Conservation (phyloP, 768 basidiomycete genomes). For the Tulasnella calospora region DNA sequence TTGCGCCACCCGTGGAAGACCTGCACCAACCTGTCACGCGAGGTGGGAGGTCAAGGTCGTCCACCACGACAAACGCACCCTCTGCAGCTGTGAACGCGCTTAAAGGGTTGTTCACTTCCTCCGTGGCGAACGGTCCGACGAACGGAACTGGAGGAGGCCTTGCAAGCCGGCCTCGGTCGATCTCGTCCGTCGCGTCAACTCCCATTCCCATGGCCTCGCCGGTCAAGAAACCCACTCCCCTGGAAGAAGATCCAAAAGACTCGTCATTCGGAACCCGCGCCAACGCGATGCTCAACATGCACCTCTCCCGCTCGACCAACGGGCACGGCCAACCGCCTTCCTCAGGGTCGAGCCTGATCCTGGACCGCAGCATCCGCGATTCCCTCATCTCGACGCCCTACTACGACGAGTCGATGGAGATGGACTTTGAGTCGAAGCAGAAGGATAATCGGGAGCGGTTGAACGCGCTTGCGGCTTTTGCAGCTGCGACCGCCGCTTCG, state of each 20-base stretch:
- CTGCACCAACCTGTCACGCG: not conserved
- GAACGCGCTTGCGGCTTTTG: constrained; percentile 6
- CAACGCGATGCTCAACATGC: constrained; percentile 19
- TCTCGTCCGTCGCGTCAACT: constrained; percentile 7
- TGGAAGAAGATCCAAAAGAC: constrained; percentile 11
- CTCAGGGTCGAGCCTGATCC: not conserved
- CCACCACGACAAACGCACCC: not conserved
- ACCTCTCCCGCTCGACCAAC: not conserved
- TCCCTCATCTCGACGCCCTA: not conserved
- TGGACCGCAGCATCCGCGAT: not conserved
- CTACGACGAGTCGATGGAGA: constrained; percentile 5
- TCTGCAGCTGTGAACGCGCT: constrained; percentile 13
- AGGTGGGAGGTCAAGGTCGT: not conserved
- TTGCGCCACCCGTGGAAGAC: not conserved
- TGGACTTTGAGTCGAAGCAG: not conserved
- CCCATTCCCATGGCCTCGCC: constrained; percentile 3
- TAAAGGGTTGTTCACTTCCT: constrained; percentile 22
- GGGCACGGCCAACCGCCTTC: not conserved
- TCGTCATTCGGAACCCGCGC: constrained; percentile 20
- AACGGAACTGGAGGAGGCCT: not conserved
- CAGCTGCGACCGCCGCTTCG: not conserved
- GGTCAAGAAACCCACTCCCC: not conserved
- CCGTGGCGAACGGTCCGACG: not conserved
- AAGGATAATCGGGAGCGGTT: constrained; percentile 7
- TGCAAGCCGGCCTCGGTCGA: constrained; percentile 5